phyloP scores from a whole-genome alignment of 306 rosid genomes.

The Medicago lupulina region DNA sequence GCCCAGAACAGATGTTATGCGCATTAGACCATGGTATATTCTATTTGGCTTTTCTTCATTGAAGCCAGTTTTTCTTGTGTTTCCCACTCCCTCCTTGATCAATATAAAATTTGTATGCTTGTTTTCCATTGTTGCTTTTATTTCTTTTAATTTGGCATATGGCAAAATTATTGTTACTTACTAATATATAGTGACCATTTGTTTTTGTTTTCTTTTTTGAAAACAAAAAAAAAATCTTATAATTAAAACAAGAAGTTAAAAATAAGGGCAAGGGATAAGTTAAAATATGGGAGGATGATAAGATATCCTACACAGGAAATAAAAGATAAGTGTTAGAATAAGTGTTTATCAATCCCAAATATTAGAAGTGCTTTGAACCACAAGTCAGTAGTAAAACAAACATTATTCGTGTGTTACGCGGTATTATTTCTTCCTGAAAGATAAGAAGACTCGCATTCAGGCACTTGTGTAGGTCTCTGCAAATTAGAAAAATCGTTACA shows the following conservation, averaged over 20 bases:
- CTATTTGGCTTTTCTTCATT: constrained; percentile 21
- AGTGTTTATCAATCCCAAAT: neutral
- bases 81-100: constrained; percentile 9
- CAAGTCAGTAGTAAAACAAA: constrained; percentile 9
- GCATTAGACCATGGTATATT: constrained; percentile 82
- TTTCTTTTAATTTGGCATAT: constrained; percentile 23
- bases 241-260: constrained; percentile 23
- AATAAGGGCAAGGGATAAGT: constrained; percentile 14
- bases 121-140: constrained; percentile 3
- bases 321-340: neutral
- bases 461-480: neutral
- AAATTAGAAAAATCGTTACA: neutral
- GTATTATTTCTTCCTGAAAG: neutral
- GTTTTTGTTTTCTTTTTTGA: neutral
- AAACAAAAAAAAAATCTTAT: neutral
- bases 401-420: neutral
- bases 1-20: constrained; percentile 82
- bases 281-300: constrained; percentile 26
- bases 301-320: constrained; percentile 13
- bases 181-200: neutral
- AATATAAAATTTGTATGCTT: constrained; percentile 27
- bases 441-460: neutral
- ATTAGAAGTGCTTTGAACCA: constrained; percentile 1
- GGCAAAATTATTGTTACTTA: constrained; percentile 10
- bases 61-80: neutral